Evolutionary conservation across 257 asterid genomes (phyloP).

Genomic region (Penstemon newberryi): DNA sequence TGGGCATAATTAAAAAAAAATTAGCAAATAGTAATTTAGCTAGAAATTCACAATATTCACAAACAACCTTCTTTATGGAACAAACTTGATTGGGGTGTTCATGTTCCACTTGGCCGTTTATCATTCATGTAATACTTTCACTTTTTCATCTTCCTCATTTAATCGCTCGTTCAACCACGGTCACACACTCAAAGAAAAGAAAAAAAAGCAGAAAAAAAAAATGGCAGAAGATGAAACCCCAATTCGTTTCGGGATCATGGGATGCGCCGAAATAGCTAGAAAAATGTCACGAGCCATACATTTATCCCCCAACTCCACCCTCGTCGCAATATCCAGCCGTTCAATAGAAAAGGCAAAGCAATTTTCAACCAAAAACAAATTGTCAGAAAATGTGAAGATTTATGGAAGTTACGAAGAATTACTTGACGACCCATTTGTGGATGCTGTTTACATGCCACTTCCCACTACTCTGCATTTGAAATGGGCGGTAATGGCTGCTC

Average conservation of each 20-base stretch:
- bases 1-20: too few relatives aligned
- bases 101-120: neutral
- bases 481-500: conserved; percentile 76
- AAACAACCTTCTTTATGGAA: too few relatives aligned
- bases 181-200: neutral
- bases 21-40: too few relatives aligned
- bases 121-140: neutral
- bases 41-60: too few relatives aligned
- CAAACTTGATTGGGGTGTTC: too few relatives aligned
- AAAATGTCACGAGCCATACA: conserved; percentile 67
- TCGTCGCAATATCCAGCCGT: conserved; percentile 73
- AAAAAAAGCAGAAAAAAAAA: conserved; percentile 2
- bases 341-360: conserved; percentile 54
- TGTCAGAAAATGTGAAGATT: conserved; percentile 46
- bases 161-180: neutral
- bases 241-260: conserved; percentile 73
- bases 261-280: conserved; percentile 78
- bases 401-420: conserved; percentile 60
- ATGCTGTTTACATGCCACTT: conserved; percentile 78
- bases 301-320: conserved; percentile 53
- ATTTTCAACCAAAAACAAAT: conserved; percentile 51
- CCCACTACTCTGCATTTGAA: conserved; percentile 68
- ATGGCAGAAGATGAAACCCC: conserved; percentile 44
- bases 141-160: neutral
- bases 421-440: conserved; percentile 67